Base-by-base conservation (phyloP, 805 yeast species). In the Phaffomyces opuntiae region DNA sequence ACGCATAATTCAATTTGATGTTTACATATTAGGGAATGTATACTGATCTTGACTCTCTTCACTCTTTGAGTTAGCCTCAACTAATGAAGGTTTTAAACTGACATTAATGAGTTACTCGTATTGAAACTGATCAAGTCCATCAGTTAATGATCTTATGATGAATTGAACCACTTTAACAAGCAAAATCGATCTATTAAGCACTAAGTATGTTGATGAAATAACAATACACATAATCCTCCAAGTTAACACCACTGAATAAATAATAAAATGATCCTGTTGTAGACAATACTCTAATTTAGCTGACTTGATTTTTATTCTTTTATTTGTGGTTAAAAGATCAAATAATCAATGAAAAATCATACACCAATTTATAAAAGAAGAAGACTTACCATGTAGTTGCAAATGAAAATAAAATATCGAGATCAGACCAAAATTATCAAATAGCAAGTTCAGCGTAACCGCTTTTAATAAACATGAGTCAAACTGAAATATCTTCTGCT, bases 11-110 rank as follows among this genome's bases (percentile, higher is more conserved):
- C 43, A 39, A n/a, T 21, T 21, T 21, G 24, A 21, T 21, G 24
- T 6, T 21, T 6, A 21, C 24, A 21, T 5, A 35, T 21, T 6
- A 16, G 5, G 25, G 31, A 48, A 43, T 47, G 40, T 44, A 47
- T 52, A 50, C 55, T 57, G 59, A 53, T 55, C 53, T 44, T 53
- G 50, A 51, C 50, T 41, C 53, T 47, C 37, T 36, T 29, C 31
- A 29, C 5, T 29, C 31, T 29, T 29, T 11, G 31, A 29, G 13
- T 29, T 29, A 9, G 2, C 1, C 13, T 13, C 7, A 11, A 29
- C 13, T 9, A 29, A 29, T 11, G 31, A 21, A 21, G 4, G 12
- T 29, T 29, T 29, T 13, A 29, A 29, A 29, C 12, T 11, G 13
- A 12, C 31, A 29, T 29, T 11, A 12, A 29, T 13, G 13, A 11